These are phyloP conservation scores for Vitellaria paradoxa DNA, from an alignment of 179 eudicot species.

Conservation along the genomic window DNA sequence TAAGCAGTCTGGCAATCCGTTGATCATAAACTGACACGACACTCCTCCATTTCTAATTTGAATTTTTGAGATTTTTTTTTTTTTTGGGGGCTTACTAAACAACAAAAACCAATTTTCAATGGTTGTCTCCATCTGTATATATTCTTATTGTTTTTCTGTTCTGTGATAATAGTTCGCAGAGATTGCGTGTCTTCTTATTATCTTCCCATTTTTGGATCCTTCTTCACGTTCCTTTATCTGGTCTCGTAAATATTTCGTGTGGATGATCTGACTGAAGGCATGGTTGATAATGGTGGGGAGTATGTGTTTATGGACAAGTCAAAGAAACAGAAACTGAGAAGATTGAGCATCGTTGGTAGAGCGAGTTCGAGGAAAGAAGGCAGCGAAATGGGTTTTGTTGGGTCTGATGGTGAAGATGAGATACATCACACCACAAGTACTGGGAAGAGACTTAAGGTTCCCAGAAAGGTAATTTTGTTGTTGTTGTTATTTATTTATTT, in stretches of 20 bases:
- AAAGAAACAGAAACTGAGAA: slow-evolving; percentile 18
- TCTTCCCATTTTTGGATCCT: slow-evolving; percentile 6
- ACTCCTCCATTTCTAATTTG: too few relatives aligned
- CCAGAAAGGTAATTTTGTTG: slow-evolving; percentile 19
- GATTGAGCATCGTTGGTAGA: slow-evolving; percentile 16
- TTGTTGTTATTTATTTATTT: too few relatives aligned
- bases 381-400: slow-evolving; percentile 21
- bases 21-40: too few relatives aligned
- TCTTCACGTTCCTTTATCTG: neutral
- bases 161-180: slow-evolving; percentile 2
- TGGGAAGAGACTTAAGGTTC: slow-evolving; percentile 23
- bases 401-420: slow-evolving; percentile 27
- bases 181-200: slow-evolving; percentile 11
- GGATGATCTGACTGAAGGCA: neutral
- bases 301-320: neutral
- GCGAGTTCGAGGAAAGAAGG: neutral
- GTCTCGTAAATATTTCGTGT: neutral
- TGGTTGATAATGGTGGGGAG: neutral
- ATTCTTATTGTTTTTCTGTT: slow-evolving; percentile 1
- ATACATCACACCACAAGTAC: slow-evolving; percentile 11
- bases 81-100: slow-evolving; percentile 12
- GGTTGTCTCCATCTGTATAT: slow-evolving; percentile 18
- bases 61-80: too few relatives aligned
- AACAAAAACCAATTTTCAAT: slow-evolving; percentile 15
- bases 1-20: slow-evolving; percentile 14